Evolutionary conservation across 345 rosid species (phyloP).

Genomic region (Salix viminalis): DNA sequence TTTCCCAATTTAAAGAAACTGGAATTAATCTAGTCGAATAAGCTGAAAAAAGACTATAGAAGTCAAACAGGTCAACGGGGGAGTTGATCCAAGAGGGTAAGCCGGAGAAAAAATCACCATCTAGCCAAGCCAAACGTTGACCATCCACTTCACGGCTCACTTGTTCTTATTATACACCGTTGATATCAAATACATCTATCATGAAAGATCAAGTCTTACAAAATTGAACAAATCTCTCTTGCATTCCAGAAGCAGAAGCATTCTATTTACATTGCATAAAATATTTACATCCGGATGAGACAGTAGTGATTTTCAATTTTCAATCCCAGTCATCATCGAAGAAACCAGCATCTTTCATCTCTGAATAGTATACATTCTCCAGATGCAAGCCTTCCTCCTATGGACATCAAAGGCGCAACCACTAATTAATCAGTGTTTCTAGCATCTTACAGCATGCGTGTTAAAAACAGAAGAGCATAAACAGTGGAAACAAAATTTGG

Average conservation of each 20-base stretch:
- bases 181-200: background rate
- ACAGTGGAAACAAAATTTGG: background rate
- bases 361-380: slow-evolving; percentile 85
- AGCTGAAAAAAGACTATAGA: background rate
- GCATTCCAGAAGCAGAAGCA: background rate
- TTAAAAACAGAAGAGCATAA: background rate
- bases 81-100: background rate
- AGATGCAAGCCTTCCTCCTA: slow-evolving; percentile 81
- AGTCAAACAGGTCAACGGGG: background rate
- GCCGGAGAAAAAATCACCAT: background rate
- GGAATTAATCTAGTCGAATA: background rate
- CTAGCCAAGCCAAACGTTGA: background rate
- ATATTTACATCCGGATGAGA: background rate
- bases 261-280: background rate
- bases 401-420: slow-evolving; percentile 7
- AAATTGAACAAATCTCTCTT: background rate
- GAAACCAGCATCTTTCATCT: slow-evolving; percentile 95
- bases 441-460: background rate
- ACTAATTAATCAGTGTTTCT: background rate
- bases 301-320: background rate
- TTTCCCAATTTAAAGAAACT: background rate
- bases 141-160: background rate
- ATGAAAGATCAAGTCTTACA: background rate
- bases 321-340: slow-evolving; percentile 87
- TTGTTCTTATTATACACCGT: background rate